Percentiles rank a stretch among this genome's conserved stretches.
Evolutionary conservation across 2,329 filamentous ascomycete genomes (phyloP).

Genomic region (Incumbomyces lentus): DNA sequence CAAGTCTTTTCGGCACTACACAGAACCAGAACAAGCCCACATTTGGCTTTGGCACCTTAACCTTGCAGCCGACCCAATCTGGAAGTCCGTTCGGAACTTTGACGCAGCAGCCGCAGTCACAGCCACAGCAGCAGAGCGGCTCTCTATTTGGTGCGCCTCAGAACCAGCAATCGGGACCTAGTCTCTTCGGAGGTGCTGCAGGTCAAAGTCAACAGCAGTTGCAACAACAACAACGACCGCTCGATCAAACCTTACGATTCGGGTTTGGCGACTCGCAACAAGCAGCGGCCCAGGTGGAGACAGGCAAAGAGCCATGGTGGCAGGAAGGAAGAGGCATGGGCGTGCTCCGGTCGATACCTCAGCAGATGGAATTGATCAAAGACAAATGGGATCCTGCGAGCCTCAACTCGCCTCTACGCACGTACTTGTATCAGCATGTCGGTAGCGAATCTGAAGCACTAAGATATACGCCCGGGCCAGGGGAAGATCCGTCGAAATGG

Average conservation of each 20-base stretch:
- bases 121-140: slow-evolving; percentile 24
- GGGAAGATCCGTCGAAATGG: slow-evolving; percentile 53
- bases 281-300: slow-evolving; percentile 34
- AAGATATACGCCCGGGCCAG: slow-evolving; percentile 48
- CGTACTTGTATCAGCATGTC: slow-evolving; percentile 55
- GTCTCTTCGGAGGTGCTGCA: slow-evolving; percentile 11
- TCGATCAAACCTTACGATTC: slow-evolving; percentile 32
- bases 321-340: slow-evolving; percentile 14
- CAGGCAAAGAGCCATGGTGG: slow-evolving; percentile 18
- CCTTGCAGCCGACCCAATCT: slow-evolving; percentile 8
- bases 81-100: slow-evolving; percentile 29
- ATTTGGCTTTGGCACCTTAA: slow-evolving; percentile 1
- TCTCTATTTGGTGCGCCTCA: slow-evolving; percentile 21
- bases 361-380: slow-evolving; percentile 51
- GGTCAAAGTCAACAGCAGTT: slow-evolving; percentile 25
- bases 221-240: slow-evolving; percentile 29
- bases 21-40: slow-evolving; percentile 1
- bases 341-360: slow-evolving; percentile 51
- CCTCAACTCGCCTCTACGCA: slow-evolving; percentile 44
- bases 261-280: slow-evolving; percentile 30
- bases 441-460: slow-evolving; percentile 45
- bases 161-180: slow-evolving; percentile 16
- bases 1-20: too few relatives aligned
- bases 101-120: slow-evolving; percentile 22
- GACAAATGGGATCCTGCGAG: slow-evolving; percentile 50